These are phyloP conservation scores for Suillus americanus DNA, from an alignment of 768 basidiomycete species.

Conservation along the genomic window DNA sequence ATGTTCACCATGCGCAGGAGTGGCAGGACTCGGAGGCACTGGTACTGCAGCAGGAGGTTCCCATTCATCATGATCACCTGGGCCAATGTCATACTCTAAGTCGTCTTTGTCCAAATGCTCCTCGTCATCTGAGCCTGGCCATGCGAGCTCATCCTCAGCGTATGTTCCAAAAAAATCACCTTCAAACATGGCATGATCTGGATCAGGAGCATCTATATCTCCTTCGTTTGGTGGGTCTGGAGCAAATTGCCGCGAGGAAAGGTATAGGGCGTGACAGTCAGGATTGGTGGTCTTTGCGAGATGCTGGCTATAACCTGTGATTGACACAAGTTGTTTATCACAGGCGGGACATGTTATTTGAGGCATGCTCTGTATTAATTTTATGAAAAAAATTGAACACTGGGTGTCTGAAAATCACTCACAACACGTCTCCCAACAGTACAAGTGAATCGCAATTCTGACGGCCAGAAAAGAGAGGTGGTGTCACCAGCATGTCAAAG, in stretches of 20 bases:
- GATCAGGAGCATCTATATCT: background rate
- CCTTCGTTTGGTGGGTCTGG: background rate
- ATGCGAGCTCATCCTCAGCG: background rate
- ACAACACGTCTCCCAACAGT: background rate
- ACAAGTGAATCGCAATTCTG: background rate
- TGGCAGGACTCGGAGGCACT: too few relatives aligned
- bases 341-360: background rate
- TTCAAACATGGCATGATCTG: background rate
- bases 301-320: conserved; percentile 3
- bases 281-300: conserved; percentile 6
- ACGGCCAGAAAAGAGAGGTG: background rate
- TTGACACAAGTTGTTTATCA: background rate
- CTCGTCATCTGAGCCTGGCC: background rate
- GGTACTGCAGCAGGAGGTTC: background rate
- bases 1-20: too few relatives aligned
- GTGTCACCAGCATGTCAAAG: background rate
- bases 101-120: background rate
- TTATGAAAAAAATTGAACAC: background rate
- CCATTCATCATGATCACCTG: background rate
- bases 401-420: background rate
- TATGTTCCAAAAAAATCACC: background rate
- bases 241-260: background rate
- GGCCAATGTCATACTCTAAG: background rate
- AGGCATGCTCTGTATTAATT: background rate
- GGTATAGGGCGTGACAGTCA: background rate